Base-by-base conservation (phyloP, 106 monocot species). In the Dactylorhiza incarnata region DNA sequence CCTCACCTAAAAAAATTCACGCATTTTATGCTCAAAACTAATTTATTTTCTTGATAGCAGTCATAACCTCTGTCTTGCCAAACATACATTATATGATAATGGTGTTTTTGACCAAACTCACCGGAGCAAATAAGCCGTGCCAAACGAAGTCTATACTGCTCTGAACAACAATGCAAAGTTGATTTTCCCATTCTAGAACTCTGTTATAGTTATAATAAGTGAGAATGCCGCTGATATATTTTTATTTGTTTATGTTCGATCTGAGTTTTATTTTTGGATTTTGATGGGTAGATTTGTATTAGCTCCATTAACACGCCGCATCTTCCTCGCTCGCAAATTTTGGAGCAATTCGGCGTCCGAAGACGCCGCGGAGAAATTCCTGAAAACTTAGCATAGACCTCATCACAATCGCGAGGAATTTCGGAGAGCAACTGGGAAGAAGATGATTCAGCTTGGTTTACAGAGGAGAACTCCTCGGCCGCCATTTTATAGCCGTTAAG, bases 281-380 rank as follows among this genome's bases (percentile, higher is more conserved):
- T 3, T 74, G 10, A 29, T 78, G 1, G 73, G 77, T 37, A 80
- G 88, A 49, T 62, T 83, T 12, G 45, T 85, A 1, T 20, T 85
- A 25, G 68, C 75, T 51, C 85, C 88, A n/a, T 15, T 82, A 14
- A 9, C 25, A 4, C 1, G 81, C 4, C 68, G 45, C 9, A 26
- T 73, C n/a, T 85, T 89, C 74, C 83, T 89, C 0, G 78, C 75
- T 24, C 59, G 75, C 56, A 75, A 78, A 48, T 56, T 73, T 17
- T 72, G 78, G 75, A 65, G 59, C 6, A 79, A 13, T 11, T 55
- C 51, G 10, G 73, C 16, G 9, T 79, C 62, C 46, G 80, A 55
- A 12, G 56, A 78, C 47, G 71, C 51, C 3, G 84, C 84, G 6
- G 89, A 89, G 79, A 89, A 79, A 74, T 89, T 89, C n/a, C 77